Conservation (phyloP, 768 basidiomycete genomes). For the Lactarius indigo region DNA sequence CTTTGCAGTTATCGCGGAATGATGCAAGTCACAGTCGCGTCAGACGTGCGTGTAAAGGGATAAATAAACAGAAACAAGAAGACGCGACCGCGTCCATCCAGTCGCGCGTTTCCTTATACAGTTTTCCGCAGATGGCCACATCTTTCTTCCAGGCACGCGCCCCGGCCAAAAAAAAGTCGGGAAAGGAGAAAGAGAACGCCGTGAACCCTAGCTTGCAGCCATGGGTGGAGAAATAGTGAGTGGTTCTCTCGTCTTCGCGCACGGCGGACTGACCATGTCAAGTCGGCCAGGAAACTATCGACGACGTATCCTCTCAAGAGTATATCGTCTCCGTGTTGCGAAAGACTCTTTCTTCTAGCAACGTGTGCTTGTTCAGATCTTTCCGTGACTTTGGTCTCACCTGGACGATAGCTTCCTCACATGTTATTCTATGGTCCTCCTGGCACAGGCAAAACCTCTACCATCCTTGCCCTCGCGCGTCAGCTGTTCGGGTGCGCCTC, state of each 20-base stretch:
- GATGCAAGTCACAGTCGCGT: not conserved
- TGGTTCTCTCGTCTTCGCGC: conserved; percentile 8
- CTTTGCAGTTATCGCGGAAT: not conserved
- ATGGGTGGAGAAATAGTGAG: conserved; percentile 99
- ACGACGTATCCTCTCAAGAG: conserved; percentile 96
- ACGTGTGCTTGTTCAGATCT: conserved; percentile 48
- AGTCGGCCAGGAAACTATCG: conserved; percentile 97
- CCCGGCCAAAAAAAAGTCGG: conserved; percentile 23
- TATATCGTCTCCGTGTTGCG: conserved; percentile 89
- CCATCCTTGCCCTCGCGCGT: conserved; percentile 89
- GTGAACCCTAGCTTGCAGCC: conserved; percentile 68
- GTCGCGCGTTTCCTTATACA: conserved; percentile 20
- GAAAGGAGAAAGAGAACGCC: conserved; percentile 32
- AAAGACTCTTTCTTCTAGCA: conserved; percentile 89
- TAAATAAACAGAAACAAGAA: conserved; percentile 3
- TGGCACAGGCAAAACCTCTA: conserved; percentile 97
- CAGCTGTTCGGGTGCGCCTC: conserved; percentile 85
- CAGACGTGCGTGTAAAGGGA: conserved; percentile 14
- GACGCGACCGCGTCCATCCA: conserved; percentile 6
- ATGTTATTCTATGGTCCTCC: conserved; percentile 99
- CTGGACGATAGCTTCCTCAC: conserved; percentile 76
- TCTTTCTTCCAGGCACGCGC: conserved; percentile 53
- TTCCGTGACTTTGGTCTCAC: conserved; percentile 2
- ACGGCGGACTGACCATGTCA: not conserved
- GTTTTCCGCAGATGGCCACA: conserved; percentile 41